Evolutionary conservation across 2,329 filamentous ascomycete species (phyloP), one percentile per base, ranked within the genome.

Genomic region (Aspergillus chevalieri): DNA sequence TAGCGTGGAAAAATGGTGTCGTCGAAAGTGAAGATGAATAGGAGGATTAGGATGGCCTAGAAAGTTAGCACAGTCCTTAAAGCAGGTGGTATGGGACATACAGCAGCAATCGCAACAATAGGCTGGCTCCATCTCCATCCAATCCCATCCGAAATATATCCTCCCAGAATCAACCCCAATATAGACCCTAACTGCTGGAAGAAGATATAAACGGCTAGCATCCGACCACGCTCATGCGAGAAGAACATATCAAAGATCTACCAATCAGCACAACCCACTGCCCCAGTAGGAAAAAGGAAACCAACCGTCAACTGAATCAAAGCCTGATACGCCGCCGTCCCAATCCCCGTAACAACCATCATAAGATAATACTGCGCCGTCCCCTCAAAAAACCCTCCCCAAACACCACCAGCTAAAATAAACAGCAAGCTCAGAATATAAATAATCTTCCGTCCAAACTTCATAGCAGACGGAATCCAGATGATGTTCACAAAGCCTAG

Each of bases 401-500:
- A 71, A n/a, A 70, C 50, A 30, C 57, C 63, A 6, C 61, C 56
- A 7, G 48, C 56, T 1, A 64, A 52, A 22, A 65, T 63, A 7
- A 71, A 59, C 3, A 65, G 44, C 28, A 67, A 59, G 21, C 63
- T 71, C 6, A 64, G 39, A 4, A 72, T 62, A 36, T 67, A 68
- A 12, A 71, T 65, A 17, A 69, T 59, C 43, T 63, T 62, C 6
- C 65, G 63, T 6, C 65, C 65, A 12, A 63, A 49, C 30, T 65
- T 68, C 58, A 65, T 67, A 0, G 64, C 65, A 1, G 62, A 62
- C 1, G 61, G 61, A 6, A 65, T 63, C 61, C 66, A 72, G 49
- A 71, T 66, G 28, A 73, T 65, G 42, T 73, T 73, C 53, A 69
- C 64, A 42, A 73, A 69, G 4, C 68, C 69, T 19, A 73, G 55